A percentile compares a stretch with the other conserved stretches of the same genome.
Conservation (phyloP, 2,329 filamentous ascomycete genomes). For the Elsinoe ampelina region DNA sequence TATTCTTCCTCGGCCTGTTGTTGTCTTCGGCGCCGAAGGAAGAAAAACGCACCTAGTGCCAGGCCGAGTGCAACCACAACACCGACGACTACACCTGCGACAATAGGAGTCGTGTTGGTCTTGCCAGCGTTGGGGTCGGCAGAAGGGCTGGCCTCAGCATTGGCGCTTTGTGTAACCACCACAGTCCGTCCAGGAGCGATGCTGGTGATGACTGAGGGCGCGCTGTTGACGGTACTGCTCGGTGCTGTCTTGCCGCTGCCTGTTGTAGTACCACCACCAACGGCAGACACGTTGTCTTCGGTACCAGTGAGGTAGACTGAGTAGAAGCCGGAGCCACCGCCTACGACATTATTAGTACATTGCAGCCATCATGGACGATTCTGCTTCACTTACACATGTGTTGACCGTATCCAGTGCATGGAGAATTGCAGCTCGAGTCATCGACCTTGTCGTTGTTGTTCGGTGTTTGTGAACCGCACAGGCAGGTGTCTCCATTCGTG, state of each 20-base stretch:
- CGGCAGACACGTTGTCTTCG: conserved; percentile 30
- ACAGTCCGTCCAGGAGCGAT: conserved; percentile 26
- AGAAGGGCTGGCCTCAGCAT: conserved; percentile 41
- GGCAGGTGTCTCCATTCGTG: conserved; percentile 55
- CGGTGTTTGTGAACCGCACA: conserved; percentile 63
- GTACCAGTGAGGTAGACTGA: conserved; percentile 46
- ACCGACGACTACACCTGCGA: conserved; percentile 78
- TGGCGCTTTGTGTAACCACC: conserved; percentile 26
- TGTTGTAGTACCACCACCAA: conserved; percentile 20
- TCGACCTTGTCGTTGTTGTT: conserved; percentile 44
- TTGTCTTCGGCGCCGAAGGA: conserved; percentile 65
- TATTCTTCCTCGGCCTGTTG: conserved; percentile 75
- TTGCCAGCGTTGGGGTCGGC: conserved; percentile 30
- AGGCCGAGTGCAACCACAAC: conserved; percentile 60
- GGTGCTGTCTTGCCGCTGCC: neutral
- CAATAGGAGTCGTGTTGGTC: conserved; percentile 74
- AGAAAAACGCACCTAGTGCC: conserved; percentile 62
- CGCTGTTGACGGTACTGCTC: conserved; percentile 17
- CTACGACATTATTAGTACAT: conserved; percentile 32
- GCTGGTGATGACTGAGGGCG: conserved; percentile 24
- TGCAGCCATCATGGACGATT: neutral
- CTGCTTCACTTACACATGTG: conserved; percentile 54
- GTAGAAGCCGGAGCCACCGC: conserved; percentile 47
- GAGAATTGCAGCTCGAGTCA: conserved; percentile 52
- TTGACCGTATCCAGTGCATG: conserved; percentile 53